Evolutionary conservation across 148 eudicot species (phyloP), one percentile per base, ranked within the genome.

Genomic region (Camellia japonica): DNA sequence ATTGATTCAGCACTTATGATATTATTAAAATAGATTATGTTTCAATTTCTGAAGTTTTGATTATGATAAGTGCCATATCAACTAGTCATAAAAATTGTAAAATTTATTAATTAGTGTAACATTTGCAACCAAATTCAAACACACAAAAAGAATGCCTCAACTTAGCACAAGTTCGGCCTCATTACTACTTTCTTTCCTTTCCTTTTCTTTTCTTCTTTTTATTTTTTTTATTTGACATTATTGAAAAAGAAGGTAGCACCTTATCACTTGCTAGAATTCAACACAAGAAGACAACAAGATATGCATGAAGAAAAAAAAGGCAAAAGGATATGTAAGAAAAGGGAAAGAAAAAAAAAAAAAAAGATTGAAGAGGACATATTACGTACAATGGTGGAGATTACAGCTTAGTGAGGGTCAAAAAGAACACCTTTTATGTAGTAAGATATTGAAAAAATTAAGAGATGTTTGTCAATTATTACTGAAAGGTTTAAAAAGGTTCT

Each of bases 381-480:
- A 30, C 38, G 38, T 30, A 30, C 38, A 30, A 30, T 1, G 38
- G 38, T 30, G 38, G 38, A 30, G 38, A 30, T 30, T 30, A 30
- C 38, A 1, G 38, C 38, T 30, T 30, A 30, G 38, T 30, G 38
- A 30, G 14, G 49, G 19, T 52, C 75, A 20, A 30, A 14, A 54
- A 30, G 13, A 55, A 23, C 4, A 6, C 3, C 42, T 54, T 6
- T 19, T 55, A 30, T 73, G 63, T 6, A 38, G 54, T 44, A 61
- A 75, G 38, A 30, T 30, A 62, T 3, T 6, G 12, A 20, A 44
- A 23, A 20, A 49, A 76, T 20, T 7, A 14, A 64, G 79, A 13
- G 6, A 13, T 12, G 59, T 44, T 47, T 47, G 71, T 76, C 60
- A 76, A 63, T 73, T 54, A 30, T 77, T 30, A 9, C 79, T 18